These are phyloP conservation scores for Fraxinus paxiana DNA, from an alignment of 305 asterid species.

Conservation along the genomic window DNA sequence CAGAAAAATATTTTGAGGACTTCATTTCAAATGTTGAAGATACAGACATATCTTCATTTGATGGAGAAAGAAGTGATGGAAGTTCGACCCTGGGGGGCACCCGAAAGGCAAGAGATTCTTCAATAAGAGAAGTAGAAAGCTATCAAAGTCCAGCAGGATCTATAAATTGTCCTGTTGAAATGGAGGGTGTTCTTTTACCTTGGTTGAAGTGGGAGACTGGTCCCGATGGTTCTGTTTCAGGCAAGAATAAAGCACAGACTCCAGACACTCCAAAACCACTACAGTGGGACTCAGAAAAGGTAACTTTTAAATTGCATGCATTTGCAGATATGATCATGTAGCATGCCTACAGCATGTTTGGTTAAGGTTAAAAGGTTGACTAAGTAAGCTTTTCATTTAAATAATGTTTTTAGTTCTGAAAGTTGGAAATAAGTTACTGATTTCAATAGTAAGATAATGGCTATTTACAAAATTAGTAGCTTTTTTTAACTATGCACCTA, in stretches of 20 bases:
- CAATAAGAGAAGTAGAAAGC: slow-evolving; percentile 32
- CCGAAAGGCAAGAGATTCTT: slow-evolving; percentile 40
- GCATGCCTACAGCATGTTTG: not conserved
- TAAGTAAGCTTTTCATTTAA: not conserved
- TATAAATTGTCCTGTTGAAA: slow-evolving; percentile 34
- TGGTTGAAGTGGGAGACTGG: slow-evolving; percentile 56
- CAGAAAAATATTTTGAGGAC: slow-evolving; percentile 76
- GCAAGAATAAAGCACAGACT: slow-evolving; percentile 24
- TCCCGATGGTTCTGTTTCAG: slow-evolving; percentile 29
- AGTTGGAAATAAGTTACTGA: not conserved
- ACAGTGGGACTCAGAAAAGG: slow-evolving; percentile 38
- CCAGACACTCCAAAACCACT: slow-evolving; percentile 37
- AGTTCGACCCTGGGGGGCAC: slow-evolving; percentile 65
- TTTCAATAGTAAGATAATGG: not conserved
- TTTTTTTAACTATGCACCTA: not conserved
- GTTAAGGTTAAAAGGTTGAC: not conserved
- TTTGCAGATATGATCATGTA: not conserved
- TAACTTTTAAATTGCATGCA: slow-evolving; percentile 10
- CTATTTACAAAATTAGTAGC: not conserved
- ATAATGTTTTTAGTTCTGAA: not conserved
- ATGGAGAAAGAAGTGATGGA: slow-evolving; percentile 87
- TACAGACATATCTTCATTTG: slow-evolving; percentile 86
- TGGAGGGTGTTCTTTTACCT: slow-evolving; percentile 47
- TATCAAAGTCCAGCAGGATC: slow-evolving; percentile 42
- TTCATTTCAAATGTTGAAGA: slow-evolving; percentile 78